Conservation (phyloP, 768 basidiomycete species). For the Leccinum pellstonianum region DNA sequence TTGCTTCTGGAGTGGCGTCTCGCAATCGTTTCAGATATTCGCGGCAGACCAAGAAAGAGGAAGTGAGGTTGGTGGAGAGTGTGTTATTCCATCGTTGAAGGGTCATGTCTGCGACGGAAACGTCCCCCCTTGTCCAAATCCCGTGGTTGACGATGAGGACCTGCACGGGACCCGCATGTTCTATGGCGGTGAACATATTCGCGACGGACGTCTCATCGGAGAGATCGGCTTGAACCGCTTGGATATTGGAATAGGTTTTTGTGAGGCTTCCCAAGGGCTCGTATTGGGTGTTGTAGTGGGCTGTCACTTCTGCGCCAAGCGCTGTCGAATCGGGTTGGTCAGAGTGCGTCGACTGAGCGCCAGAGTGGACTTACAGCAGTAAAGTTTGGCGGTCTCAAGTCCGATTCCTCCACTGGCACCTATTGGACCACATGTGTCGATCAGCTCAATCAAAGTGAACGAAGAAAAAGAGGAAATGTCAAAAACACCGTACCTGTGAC, state of each 20-base stretch:
- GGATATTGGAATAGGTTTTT: conserved; percentile 33
- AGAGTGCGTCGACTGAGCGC: not conserved
- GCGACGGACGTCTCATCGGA: conserved; percentile 52
- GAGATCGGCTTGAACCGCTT: conserved; percentile 57
- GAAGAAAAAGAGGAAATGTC: not conserved
- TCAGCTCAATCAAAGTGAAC: not conserved
- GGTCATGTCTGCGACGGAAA: conserved; percentile 54
- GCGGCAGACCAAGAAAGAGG: conserved; percentile 63
- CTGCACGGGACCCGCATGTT: conserved; percentile 48
- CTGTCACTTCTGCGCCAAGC: conserved; percentile 69
- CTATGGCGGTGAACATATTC: conserved; percentile 45
- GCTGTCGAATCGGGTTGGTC: conserved; percentile 37
- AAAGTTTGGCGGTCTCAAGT: conserved; percentile 55
- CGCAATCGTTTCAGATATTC: conserved; percentile 54
- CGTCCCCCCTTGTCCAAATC: conserved; percentile 44
- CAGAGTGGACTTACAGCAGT: conserved; percentile 44
- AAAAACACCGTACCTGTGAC: conserved; percentile 51
- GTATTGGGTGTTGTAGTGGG: conserved; percentile 62
- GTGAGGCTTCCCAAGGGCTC: conserved; percentile 42
- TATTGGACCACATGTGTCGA: conserved; percentile 20
- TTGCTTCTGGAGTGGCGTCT: conserved; percentile 37
- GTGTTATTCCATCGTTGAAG: conserved; percentile 65
- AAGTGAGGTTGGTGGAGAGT: conserved; percentile 61
- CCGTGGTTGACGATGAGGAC: conserved; percentile 64
- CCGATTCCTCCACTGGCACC: conserved; percentile 80